Conservation (phyloP, 352 stramenopile species). For the Plasmopara muralis region DNA sequence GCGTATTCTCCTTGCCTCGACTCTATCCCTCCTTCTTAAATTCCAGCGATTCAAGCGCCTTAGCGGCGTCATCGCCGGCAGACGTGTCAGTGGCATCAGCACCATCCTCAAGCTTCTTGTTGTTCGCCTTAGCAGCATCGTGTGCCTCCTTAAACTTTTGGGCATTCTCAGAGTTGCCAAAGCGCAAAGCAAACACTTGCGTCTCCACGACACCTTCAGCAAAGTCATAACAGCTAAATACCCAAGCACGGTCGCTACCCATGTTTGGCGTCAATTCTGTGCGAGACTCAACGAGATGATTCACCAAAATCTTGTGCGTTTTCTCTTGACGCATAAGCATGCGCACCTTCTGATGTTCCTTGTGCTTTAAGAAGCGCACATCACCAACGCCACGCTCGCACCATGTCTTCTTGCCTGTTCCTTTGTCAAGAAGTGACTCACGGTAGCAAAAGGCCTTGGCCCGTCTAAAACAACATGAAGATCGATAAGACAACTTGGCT, state of each 20-base stretch:
- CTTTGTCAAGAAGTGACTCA: conserved; percentile 97
- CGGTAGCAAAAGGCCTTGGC: conserved; percentile 96
- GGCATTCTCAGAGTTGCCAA: conserved; percentile 94
- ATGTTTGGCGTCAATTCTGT: conserved; percentile 96
- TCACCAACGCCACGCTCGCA: conserved; percentile 95
- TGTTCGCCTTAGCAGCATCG: conserved; percentile 89
- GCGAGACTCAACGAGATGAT: conserved; percentile 95
- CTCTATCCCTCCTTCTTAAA: conserved; percentile 88
- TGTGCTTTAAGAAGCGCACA: conserved; percentile 96
- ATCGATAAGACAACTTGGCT: not conserved
- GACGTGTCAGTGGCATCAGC: conserved; percentile 88
- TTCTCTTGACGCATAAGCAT: conserved; percentile 98
- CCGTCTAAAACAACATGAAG: conserved; percentile 37
- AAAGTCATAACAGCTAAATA: conserved; percentile 99
- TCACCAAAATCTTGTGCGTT: conserved; percentile 98
- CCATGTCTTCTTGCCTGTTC: conserved; percentile 96
- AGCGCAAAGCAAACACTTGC: conserved; percentile 89
- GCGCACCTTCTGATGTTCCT: conserved; percentile 90
- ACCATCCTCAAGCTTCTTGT: conserved; percentile 91
- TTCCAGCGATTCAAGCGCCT: conserved; percentile 85
- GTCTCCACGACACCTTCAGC: conserved; percentile 90
- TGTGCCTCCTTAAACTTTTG: conserved; percentile 97
- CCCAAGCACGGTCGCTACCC: conserved; percentile 94
- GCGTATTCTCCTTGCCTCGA: not conserved
- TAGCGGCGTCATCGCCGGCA: conserved; percentile 90